A percentile compares a stretch with the other conserved stretches of the same genome.
Evolutionary conservation across 331 rosid species (phyloP).

Genomic region (Phaseolus coccineus): DNA sequence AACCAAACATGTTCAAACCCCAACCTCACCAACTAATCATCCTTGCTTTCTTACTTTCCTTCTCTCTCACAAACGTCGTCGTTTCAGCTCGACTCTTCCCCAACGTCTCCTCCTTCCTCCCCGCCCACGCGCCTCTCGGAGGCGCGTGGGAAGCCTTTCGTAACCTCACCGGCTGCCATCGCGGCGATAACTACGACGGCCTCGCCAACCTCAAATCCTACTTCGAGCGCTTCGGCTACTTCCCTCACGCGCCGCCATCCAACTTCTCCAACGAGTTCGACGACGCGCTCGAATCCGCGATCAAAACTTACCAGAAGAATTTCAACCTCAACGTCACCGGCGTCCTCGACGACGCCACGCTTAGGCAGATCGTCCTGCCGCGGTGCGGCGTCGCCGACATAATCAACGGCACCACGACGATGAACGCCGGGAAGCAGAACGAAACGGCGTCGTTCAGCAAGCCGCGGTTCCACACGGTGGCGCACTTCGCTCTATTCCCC

Average conservation of each 20-base stretch:
- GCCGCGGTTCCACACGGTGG: conserved; percentile 60
- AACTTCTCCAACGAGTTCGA: conserved; percentile 75
- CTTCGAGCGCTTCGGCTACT: conserved; percentile 74
- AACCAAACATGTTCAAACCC: conserved; percentile 44
- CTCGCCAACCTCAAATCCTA: conserved; percentile 68
- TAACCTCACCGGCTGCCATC: conserved; percentile 63
- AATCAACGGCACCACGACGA: conserved; percentile 65
- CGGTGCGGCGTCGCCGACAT: conserved; percentile 82
- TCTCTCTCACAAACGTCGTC: not conserved
- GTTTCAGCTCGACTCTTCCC: conserved; percentile 72
- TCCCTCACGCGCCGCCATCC: conserved; percentile 53
- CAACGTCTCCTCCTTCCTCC: conserved; percentile 51
- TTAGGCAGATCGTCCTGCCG: conserved; percentile 58
- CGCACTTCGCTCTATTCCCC: conserved; percentile 69
- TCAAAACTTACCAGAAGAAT: conserved; percentile 71
- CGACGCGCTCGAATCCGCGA: conserved; percentile 56
- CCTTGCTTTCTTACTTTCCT: not conserved
- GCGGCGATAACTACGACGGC: conserved; percentile 59
- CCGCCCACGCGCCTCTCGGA: not conserved
- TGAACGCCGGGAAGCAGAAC: conserved; percentile 63
- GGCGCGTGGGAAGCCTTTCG: conserved; percentile 70
- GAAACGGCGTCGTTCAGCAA: conserved; percentile 27
- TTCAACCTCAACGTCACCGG: conserved; percentile 89
- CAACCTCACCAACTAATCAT: not conserved
- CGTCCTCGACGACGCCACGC: conserved; percentile 61